Conservation (phyloP, 129 eudicot species). For the Heracleum sosnowskyi region DNA sequence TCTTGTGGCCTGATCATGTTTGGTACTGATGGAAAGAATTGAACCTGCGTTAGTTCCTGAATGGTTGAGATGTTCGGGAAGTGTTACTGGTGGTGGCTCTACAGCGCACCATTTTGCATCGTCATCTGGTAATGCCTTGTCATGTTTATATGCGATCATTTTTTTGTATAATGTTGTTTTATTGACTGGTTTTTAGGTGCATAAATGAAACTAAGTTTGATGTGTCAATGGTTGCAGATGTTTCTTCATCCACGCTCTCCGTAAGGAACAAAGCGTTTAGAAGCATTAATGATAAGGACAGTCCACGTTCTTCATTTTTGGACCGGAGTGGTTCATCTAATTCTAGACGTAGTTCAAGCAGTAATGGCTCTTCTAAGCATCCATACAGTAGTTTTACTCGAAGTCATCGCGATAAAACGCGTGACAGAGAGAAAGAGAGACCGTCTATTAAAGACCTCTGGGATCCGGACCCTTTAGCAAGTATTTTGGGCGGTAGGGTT, state of each 20-base stretch:
- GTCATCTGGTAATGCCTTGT: conserved; percentile 34
- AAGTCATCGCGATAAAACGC: conserved; percentile 43
- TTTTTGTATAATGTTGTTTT: background rate
- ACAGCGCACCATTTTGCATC: conserved; percentile 34
- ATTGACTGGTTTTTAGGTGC: background rate
- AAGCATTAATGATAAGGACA: conserved; percentile 34
- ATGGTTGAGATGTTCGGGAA: conserved; percentile 61
- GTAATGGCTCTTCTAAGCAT: conserved; percentile 52
- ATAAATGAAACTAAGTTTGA: background rate
- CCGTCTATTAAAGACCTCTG: conserved; percentile 34
- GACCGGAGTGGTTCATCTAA: conserved; percentile 37
- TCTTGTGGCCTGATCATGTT: conserved; percentile 28
- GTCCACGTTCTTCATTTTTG: conserved; percentile 27
- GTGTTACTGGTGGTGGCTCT: conserved; percentile 41
- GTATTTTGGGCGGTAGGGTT: conserved; percentile 24
- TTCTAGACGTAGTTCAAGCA: conserved; percentile 36
- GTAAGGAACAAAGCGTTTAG: conserved; percentile 29
- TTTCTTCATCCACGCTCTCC: conserved; percentile 17
- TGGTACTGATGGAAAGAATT: conserved; percentile 60
- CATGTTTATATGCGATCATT: background rate
- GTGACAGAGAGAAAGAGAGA: conserved; percentile 44
- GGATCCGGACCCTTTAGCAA: conserved; percentile 54
- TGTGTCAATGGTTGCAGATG: conserved; percentile 20
- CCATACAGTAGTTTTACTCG: conserved; percentile 60
- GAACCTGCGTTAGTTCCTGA: conserved; percentile 69